phyloP scores from a whole-genome alignment of 225 moss, liverwort and hornwort species.

The Takakia lepidozioides region DNA sequence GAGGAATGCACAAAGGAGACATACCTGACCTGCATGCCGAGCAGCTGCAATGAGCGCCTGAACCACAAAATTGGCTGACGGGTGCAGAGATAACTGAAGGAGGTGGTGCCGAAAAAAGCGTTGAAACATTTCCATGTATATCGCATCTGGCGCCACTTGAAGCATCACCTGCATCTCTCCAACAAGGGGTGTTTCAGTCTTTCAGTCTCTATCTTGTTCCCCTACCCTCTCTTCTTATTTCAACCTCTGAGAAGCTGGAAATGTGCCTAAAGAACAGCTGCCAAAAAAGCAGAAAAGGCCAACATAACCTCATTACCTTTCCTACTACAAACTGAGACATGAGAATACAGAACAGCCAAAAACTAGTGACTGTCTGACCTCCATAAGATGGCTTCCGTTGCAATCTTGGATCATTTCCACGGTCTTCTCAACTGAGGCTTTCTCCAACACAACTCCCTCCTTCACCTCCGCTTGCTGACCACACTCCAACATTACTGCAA shows the following conservation, averaged over 20 bases:
- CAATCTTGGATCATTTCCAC: constrained; percentile 75
- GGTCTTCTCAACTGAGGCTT: constrained; percentile 57
- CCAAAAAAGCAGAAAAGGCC: too few relatives aligned
- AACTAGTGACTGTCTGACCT: too few relatives aligned
- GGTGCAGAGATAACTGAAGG: constrained; percentile 70
- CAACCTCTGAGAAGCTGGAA: too few relatives aligned
- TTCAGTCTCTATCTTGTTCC: background rate
- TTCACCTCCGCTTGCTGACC: constrained; percentile 36
- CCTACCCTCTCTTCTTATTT: too few relatives aligned
- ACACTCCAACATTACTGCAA: constrained; percentile 71
- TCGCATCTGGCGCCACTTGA: constrained; percentile 65
- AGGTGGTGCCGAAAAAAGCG: constrained; percentile 77
- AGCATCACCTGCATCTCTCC: constrained; percentile 63
- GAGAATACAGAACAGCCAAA: too few relatives aligned
- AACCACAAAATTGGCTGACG: constrained; percentile 82
- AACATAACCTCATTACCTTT: too few relatives aligned
- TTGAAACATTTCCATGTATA: constrained; percentile 87
- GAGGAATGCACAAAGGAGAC: too few relatives aligned
- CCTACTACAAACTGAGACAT: too few relatives aligned
- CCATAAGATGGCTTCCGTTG: constrained; percentile 94
- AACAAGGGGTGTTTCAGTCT: background rate
- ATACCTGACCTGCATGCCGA: constrained; percentile 88
- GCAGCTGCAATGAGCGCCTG: constrained; percentile 86
- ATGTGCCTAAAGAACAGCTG: background rate
- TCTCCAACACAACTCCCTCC: constrained; percentile 63